Evolutionary conservation across 2,329 filamentous ascomycete species (phyloP).

Genomic region (Didymella lethalis): DNA sequence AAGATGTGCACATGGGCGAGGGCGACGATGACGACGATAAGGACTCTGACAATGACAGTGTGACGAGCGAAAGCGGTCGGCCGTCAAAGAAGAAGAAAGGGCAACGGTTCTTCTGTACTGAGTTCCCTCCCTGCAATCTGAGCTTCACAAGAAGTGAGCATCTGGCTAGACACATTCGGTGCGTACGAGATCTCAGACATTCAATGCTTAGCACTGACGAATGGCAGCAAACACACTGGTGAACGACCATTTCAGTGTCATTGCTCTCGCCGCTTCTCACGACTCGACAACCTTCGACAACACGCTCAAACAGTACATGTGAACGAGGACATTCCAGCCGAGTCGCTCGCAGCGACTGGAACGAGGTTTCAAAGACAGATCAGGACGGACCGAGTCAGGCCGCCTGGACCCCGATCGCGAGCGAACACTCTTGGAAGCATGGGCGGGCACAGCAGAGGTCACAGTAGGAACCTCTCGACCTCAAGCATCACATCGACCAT

Average conservation of each 20-base stretch:
- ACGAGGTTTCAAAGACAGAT: conserved; percentile 93
- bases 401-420: conserved; percentile 74
- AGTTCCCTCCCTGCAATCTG: conserved; percentile 90
- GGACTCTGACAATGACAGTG: conserved; percentile 61
- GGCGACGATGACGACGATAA: conserved; percentile 73
- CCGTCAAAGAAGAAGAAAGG: conserved; percentile 95
- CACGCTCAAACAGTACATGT: conserved; percentile 98
- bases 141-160: conserved; percentile 98
- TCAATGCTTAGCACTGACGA: conserved; percentile 35
- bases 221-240: conserved; percentile 86
- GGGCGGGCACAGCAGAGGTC: conserved; percentile 74
- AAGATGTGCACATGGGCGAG: conserved; percentile 80
- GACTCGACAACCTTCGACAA: conserved; percentile 92
- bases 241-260: conserved; percentile 97
- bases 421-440: conserved; percentile 80
- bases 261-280: conserved; percentile 89
- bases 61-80: conserved; percentile 68
- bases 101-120: conserved; percentile 94
- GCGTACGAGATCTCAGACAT: conserved; percentile 40
- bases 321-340: conserved; percentile 93
- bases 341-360: conserved; percentile 90
- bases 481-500: conserved; percentile 83
- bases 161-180: conserved; percentile 92
- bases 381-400: conserved; percentile 82
- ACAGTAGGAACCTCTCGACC: conserved; percentile 83